A percentile compares a stretch with the other conserved stretches of the same genome.
phyloP scores from a whole-genome alignment of 768 basidiomycete genomes.

The Lyophyllum shimeji region DNA sequence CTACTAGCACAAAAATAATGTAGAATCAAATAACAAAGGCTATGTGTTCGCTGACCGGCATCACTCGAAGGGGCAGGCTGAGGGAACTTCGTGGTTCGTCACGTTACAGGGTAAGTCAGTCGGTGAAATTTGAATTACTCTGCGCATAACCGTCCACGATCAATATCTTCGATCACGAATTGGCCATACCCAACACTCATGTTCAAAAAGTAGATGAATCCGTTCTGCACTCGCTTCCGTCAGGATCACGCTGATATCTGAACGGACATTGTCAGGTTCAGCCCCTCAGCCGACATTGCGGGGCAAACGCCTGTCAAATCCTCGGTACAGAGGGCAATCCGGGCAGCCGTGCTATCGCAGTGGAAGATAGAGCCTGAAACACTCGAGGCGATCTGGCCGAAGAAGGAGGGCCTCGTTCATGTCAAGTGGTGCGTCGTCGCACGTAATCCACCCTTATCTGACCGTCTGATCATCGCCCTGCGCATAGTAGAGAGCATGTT shows the following conservation, averaged over 20 bases:
- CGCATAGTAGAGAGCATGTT: constrained; percentile 87
- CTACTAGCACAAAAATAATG: constrained; percentile 42
- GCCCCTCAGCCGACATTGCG: constrained; percentile 76
- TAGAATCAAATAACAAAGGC: constrained; percentile 28
- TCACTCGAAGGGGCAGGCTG: not conserved
- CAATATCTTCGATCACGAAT: not conserved
- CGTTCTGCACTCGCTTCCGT: constrained; percentile 7
- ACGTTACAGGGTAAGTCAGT: constrained; percentile 12
- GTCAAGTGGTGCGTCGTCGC: constrained; percentile 82
- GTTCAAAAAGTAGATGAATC: constrained; percentile 74
- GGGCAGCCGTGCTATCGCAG: constrained; percentile 75
- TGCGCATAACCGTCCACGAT: not conserved
- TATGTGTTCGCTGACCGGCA: not conserved
- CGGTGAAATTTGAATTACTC: constrained; percentile 1
- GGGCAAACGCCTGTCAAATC: constrained; percentile 91
- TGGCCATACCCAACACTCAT: constrained; percentile 31
- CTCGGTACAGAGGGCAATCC: constrained; percentile 89
- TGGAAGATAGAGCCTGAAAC: constrained; percentile 80
- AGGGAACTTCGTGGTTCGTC: no score
- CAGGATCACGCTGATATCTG: constrained; percentile 6
- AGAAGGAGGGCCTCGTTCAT: constrained; percentile 92
- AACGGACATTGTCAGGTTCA: constrained; percentile 49
- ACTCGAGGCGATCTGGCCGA: constrained; percentile 94
- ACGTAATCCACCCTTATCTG: constrained; percentile 7
- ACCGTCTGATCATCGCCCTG: constrained; percentile 22